phyloP scores from a whole-genome alignment of 1,139 yeast species.

The Yamadazyma conglobata region DNA sequence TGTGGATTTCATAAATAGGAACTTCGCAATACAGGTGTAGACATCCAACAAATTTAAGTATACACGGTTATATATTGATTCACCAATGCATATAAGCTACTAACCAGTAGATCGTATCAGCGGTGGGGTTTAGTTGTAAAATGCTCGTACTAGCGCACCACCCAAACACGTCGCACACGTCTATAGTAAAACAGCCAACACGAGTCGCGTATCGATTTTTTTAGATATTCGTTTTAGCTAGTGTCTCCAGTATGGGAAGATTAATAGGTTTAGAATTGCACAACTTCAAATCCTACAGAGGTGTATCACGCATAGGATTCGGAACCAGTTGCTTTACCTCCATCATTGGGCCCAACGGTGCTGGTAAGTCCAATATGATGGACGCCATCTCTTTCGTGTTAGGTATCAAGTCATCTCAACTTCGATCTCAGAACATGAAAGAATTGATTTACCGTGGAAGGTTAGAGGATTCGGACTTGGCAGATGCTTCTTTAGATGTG shows the following conservation, averaged over 20 bases:
- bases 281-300: slow-evolving; percentile 90
- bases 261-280: slow-evolving; percentile 68
- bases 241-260: slow-evolving; percentile 56
- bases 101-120: no score
- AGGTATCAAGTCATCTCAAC: slow-evolving; percentile 74
- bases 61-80: no score
- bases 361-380: slow-evolving; percentile 98
- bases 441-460: slow-evolving; percentile 70
- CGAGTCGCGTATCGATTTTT: slow-evolving; percentile 7
- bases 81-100: no score
- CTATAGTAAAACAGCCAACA: no score
- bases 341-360: slow-evolving; percentile 96
- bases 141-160: no score
- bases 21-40: no score
- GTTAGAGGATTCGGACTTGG: slow-evolving; percentile 12
- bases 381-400: slow-evolving; percentile 95
- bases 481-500: slow-evolving; percentile 16
- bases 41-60: no score
- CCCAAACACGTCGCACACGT: no score
- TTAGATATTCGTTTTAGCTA: background rate
- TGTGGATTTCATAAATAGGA: no score
- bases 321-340: slow-evolving; percentile 83
- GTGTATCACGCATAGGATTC: slow-evolving; percentile 72
- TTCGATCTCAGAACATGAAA: slow-evolving; percentile 69
- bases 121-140: no score